These are phyloP conservation scores for Apophysomyces variabilis DNA, from an alignment of 371 early-diverging fungal species.

Conservation along the genomic window DNA sequence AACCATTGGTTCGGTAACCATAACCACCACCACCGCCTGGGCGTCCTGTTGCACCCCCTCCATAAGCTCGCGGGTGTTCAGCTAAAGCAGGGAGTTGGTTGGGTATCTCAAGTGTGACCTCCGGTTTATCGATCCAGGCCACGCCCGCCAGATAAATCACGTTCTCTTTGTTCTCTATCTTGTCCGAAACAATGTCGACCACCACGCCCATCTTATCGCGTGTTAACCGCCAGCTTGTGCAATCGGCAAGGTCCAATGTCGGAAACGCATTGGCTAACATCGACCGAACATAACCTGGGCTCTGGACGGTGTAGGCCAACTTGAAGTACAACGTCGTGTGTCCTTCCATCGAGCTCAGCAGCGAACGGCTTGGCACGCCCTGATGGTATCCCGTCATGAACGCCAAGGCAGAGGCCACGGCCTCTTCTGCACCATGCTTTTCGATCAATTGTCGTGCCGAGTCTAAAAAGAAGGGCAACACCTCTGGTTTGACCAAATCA, in stretches of 20 bases:
- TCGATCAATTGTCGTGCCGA: conserved; percentile 75
- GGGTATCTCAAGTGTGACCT: conserved; percentile 69
- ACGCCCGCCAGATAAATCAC: conserved; percentile 51
- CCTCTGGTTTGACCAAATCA: conserved; percentile 70
- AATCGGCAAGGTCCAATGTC: conserved; percentile 66
- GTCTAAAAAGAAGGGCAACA: conserved; percentile 75
- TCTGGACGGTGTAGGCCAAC: conserved; percentile 65
- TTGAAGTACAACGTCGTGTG: conserved; percentile 76
- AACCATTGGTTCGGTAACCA: conserved; percentile 26
- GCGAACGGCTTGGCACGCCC: conserved; percentile 79
- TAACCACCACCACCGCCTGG: conserved; percentile 28
- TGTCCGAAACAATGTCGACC: conserved; percentile 74
- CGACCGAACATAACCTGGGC: conserved; percentile 81
- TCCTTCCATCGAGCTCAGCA: conserved; percentile 81
- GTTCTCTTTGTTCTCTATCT: conserved; percentile 64
- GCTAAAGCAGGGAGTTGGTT: conserved; percentile 80
- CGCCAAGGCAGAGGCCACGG: conserved; percentile 84
- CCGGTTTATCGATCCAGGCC: conserved; percentile 65
- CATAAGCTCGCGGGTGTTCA: conserved; percentile 50
- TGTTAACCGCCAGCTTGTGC: conserved; percentile 79
- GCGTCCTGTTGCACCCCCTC: conserved; percentile 3
- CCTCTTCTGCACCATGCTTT: conserved; percentile 67
- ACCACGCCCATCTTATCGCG: conserved; percentile 83
- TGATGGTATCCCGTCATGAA: conserved; percentile 83
- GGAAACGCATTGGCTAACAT: conserved; percentile 75